phyloP scores from a whole-genome alignment of 345 rosid species.

The Anacardium occidentale region DNA sequence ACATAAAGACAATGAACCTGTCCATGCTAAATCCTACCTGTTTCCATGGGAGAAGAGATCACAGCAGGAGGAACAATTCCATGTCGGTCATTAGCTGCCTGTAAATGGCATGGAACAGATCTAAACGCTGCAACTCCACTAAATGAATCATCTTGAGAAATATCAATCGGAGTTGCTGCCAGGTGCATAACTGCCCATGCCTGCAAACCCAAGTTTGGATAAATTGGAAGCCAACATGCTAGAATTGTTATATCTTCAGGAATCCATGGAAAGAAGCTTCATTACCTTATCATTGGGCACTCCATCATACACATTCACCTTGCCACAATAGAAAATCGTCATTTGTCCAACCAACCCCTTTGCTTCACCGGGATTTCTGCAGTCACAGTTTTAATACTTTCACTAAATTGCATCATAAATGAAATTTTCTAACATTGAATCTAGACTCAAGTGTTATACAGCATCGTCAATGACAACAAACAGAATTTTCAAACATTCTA shows the following conservation, averaged over 20 bases:
- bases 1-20: slow-evolving; percentile 3
- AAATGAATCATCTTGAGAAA: slow-evolving; percentile 42
- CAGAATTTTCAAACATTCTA: too few relatives aligned
- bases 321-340: slow-evolving; percentile 92
- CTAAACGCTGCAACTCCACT: slow-evolving; percentile 38
- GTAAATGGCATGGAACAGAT: slow-evolving; percentile 41
- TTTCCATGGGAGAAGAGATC: slow-evolving; percentile 42
- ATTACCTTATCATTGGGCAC: slow-evolving; percentile 87
- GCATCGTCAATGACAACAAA: too few relatives aligned
- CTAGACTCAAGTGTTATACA: not conserved
- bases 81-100: slow-evolving; percentile 30
- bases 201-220: slow-evolving; percentile 58
- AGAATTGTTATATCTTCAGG: slow-evolving; percentile 35
- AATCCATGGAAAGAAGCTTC: slow-evolving; percentile 37
- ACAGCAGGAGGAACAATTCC: slow-evolving; percentile 37
- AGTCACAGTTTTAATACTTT: slow-evolving; percentile 24
- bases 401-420: slow-evolving; percentile 7
- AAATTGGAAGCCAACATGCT: slow-evolving; percentile 40
- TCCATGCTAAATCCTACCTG: slow-evolving; percentile 48
- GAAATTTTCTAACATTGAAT: slow-evolving; percentile 2
- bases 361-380: slow-evolving; percentile 51
- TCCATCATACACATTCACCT: slow-evolving; percentile 84
- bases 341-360: slow-evolving; percentile 56
- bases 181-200: slow-evolving; percentile 80
- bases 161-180: slow-evolving; percentile 63